Evolutionary conservation across 2,329 filamentous ascomycete species (phyloP).

Genomic region (Stenocarpella maydis): DNA sequence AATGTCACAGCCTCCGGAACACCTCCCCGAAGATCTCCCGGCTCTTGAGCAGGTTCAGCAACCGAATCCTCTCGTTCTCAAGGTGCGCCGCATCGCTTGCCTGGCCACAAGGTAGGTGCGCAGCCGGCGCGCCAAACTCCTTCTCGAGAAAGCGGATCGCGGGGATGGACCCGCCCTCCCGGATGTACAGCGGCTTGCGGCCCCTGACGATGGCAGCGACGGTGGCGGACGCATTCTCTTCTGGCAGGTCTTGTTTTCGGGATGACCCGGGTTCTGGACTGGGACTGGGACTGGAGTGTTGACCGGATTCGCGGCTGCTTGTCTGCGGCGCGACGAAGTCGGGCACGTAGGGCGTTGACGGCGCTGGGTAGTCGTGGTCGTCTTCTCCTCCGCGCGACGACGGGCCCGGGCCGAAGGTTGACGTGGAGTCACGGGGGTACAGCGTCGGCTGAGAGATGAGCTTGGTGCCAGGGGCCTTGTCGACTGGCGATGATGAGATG

Average conservation of each 20-base stretch:
- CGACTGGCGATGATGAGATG: too few relatives aligned
- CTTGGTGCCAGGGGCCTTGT: neutral
- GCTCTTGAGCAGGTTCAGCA: constrained; percentile 89
- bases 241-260: neutral
- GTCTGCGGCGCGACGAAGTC: neutral
- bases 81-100: constrained; percentile 93
- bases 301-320: neutral
- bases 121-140: constrained; percentile 89
- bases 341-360: neutral
- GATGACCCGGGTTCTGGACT: neutral
- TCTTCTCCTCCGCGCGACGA: neutral
- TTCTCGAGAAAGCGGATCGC: constrained; percentile 94
- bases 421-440: constrained; percentile 11
- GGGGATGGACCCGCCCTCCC: constrained; percentile 94
- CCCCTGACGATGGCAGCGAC: constrained; percentile 44
- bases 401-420: constrained; percentile 12
- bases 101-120: constrained; percentile 92
- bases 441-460: neutral
- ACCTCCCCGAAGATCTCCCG: constrained; percentile 90
- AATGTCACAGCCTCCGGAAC: constrained; percentile 70
- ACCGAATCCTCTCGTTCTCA: constrained; percentile 90
- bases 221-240: neutral
- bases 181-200: constrained; percentile 84
- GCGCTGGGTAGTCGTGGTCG: neutral
- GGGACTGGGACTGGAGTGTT: neutral